A percentile compares a stretch with the other conserved stretches of the same genome.
Evolutionary conservation across 2,329 filamentous ascomycete species (phyloP).

Genomic region (Colletotrichum chrysophilum): DNA sequence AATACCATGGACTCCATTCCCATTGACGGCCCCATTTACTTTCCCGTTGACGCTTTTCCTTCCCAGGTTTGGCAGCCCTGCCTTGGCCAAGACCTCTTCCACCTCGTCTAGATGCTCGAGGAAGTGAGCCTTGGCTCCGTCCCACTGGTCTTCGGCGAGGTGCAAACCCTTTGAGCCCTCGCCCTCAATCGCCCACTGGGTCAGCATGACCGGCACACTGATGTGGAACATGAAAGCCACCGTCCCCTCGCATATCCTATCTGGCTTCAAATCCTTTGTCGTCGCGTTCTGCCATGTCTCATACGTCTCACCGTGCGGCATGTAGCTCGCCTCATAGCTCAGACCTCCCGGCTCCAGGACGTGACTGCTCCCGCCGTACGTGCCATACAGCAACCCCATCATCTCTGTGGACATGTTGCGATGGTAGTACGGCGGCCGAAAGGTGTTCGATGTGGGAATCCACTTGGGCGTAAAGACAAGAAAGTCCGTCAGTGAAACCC

Average conservation of each 20-base stretch:
- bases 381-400: conserved; percentile 54
- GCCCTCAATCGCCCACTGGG: conserved; percentile 27
- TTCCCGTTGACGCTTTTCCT: background rate
- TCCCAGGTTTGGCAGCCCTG: conserved; percentile 1
- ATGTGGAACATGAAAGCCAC: conserved; percentile 55
- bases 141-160: conserved; percentile 24
- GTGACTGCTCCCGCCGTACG: conserved; percentile 33
- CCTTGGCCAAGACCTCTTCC: conserved; percentile 23
- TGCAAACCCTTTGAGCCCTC: conserved; percentile 25
- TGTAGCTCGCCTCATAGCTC: conserved; percentile 37
- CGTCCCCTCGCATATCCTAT: conserved; percentile 46
- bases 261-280: conserved; percentile 32
- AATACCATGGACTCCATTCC: background rate
- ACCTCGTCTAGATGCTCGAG: conserved; percentile 30
- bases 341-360: conserved; percentile 33
- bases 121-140: conserved; percentile 29
- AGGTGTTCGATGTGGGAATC: conserved; percentile 61
- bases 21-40: background rate
- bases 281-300: conserved; percentile 32
- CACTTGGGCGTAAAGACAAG: conserved; percentile 68
- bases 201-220: conserved; percentile 27
- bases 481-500: conserved; percentile 63
- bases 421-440: conserved; percentile 68
- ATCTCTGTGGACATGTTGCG: conserved; percentile 62
- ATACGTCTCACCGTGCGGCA: conserved; percentile 40